phyloP scores from a whole-genome alignment of 148 eudicot genomes.

The Nepenthes mirabilis region DNA sequence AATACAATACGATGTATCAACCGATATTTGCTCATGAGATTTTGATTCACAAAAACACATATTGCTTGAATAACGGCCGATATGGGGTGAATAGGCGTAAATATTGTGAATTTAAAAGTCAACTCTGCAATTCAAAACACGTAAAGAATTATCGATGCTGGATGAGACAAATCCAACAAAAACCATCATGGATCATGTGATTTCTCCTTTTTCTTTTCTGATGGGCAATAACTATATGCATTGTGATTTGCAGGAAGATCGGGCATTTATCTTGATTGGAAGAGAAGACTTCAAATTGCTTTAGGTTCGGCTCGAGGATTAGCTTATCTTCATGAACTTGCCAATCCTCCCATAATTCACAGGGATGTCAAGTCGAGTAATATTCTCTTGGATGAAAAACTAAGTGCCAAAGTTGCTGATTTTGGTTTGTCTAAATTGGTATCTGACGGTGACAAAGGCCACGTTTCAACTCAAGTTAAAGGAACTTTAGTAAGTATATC shows the following conservation, averaged over 20 bases:
- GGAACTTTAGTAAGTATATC: constrained; percentile 63
- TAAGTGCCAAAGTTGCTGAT: constrained; percentile 11
- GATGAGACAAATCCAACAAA: too few relatives aligned
- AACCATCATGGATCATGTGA: neutral
- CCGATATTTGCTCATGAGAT: too few relatives aligned
- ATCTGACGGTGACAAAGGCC: constrained; percentile 48
- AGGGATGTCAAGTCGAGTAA: constrained; percentile 90
- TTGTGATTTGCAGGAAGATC: constrained; percentile 43
- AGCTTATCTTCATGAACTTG: constrained; percentile 83
- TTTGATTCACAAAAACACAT: too few relatives aligned
- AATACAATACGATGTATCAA: too few relatives aligned
- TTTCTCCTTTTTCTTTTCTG: neutral
- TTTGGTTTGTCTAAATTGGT: constrained; percentile 87
- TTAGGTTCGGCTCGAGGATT: constrained; percentile 92
- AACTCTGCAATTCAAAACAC: too few relatives aligned
- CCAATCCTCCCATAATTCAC: constrained; percentile 88
- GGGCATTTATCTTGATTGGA: constrained; percentile 83
- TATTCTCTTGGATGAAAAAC: constrained; percentile 78
- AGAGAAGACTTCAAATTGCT: constrained; percentile 67
- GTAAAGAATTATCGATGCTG: too few relatives aligned
- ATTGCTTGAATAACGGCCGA: too few relatives aligned
- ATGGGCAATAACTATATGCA: neutral
- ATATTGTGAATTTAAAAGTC: too few relatives aligned
- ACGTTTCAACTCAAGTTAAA: constrained; percentile 94
- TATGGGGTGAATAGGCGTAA: too few relatives aligned